Percentiles rank a stretch among this genome's conserved stretches.
Evolutionary conservation across 371 early-diverging fungal species (phyloP).

Genomic region (Mucor mucedo): DNA sequence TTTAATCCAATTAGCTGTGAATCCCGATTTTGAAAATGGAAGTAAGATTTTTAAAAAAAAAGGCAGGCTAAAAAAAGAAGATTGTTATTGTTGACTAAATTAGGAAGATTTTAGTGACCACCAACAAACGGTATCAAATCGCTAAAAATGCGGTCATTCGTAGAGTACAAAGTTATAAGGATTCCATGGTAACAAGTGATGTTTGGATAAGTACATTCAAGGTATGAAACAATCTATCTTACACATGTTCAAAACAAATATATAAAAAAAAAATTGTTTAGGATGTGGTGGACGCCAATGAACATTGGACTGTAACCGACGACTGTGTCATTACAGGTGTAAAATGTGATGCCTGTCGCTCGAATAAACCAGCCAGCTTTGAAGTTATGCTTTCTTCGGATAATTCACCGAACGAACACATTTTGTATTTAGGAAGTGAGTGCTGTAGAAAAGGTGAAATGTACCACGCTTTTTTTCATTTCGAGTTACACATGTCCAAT

Average conservation of each 20-base stretch:
- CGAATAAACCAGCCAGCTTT: constrained; percentile 23
- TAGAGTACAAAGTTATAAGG: constrained; percentile 29
- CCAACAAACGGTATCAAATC: constrained; percentile 1
- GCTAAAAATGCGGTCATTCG: constrained; percentile 24
- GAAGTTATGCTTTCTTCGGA: constrained; percentile 16
- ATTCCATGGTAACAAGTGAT: constrained; percentile 37
- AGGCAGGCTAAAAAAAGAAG: background rate
- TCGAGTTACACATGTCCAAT: constrained; percentile 25
- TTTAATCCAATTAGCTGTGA: constrained; percentile 11
- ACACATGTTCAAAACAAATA: constrained; percentile 3
- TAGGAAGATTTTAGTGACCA: constrained; percentile 6
- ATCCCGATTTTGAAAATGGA: constrained; percentile 6
- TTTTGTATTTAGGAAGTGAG: constrained; percentile 29
- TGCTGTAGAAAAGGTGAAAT: constrained; percentile 26
- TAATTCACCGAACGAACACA: background rate
- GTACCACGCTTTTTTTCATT: constrained; percentile 28
- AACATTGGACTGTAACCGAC: constrained; percentile 11
- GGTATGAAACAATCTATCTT: constrained; percentile 16
- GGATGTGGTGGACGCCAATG: constrained; percentile 13
- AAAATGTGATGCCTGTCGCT: constrained; percentile 27
- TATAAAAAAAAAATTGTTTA: background rate
- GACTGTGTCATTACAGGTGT: background rate
- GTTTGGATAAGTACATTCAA: constrained; percentile 29
- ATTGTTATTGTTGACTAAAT: background rate
- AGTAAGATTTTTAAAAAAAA: constrained; percentile 3